phyloP scores from a whole-genome alignment of 306 rosid species.

The Medicago ruthenica region DNA sequence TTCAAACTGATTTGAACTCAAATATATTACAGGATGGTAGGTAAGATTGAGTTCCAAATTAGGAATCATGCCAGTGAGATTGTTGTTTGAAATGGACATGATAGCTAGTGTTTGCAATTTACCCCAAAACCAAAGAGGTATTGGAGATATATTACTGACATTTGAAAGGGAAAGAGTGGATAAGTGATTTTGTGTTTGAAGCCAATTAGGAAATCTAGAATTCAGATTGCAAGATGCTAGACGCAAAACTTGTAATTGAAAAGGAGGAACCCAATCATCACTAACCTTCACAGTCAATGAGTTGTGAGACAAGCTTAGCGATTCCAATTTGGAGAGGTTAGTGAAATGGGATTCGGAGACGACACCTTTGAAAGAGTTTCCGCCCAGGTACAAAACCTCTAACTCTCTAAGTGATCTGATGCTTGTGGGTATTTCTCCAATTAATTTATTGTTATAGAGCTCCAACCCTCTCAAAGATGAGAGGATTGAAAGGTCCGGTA shows the following conservation, averaged over 20 bases:
- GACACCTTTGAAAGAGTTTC: background rate
- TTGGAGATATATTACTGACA: background rate
- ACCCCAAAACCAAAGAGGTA: constrained; percentile 25
- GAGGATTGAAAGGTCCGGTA: constrained; percentile 12
- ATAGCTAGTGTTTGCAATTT: rapidly evolving
- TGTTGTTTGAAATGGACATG: background rate
- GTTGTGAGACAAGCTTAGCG: background rate
- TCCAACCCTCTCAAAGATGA: background rate
- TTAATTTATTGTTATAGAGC: background rate
- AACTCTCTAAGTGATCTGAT: background rate
- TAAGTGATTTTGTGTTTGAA: constrained; percentile 2
- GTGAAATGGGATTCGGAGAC: constrained; percentile 13
- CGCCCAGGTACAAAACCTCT: rapidly evolving
- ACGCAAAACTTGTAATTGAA: rapidly evolving
- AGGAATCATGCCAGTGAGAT: background rate
- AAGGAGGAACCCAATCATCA: constrained; percentile 33
- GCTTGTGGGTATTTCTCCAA: background rate
- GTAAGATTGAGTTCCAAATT: background rate
- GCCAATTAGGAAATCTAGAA: constrained; percentile 12
- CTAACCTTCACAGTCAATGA: background rate
- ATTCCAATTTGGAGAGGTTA: background rate
- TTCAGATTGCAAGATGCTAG: background rate
- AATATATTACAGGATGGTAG: background rate
- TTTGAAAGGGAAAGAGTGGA: rapidly evolving
- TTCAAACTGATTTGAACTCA: constrained; percentile 24